Base-by-base conservation (phyloP, 345 rosid species). In the Erysimum cheiranthoides region DNA sequence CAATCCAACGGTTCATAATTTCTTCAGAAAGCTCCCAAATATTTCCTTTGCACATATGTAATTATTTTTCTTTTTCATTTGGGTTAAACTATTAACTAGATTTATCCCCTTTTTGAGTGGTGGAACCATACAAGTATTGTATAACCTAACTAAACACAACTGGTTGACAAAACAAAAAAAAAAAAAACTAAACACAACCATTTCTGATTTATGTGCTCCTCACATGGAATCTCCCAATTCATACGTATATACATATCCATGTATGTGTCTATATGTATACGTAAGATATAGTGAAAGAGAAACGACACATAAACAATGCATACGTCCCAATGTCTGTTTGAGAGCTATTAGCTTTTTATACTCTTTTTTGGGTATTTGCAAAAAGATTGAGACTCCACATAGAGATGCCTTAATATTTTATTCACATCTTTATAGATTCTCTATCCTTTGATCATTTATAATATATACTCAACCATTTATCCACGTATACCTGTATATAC, bases 311-410 rank as follows among this genome's bases (percentile, higher is more conserved):
- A 75, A 59, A 61, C 70, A 76, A 68, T 76, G 75, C 71, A 62
- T 70, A 69, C 66, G 80, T 71, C 66, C 66, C 76, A 64, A 57
- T 56, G 80, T 56, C 52, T 53, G 64, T 77, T 45, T 54, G 38
- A 14, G 61, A 70, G 66, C 54, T 62, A 25, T 25, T 43, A 63
- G 25, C 60, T 70, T 70, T 70, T 70, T 70, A 46, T 57, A 54
- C 67, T 36, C 50, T 70, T 70, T 64, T 62, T 56, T 70, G 75
- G 79, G 76, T 77, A 70, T 77, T 71, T 70, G 72, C 71, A 63
- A 77, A 76, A 77, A 77, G 80, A 77, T 64, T 38, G 61, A 56
- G 80, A 77, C 76, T 77, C 61, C 61, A 64, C 76, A 71, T n/a
- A 42, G 76, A 64, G 75, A 77, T 77, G 71, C 75, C 53, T 70